Conservation (phyloP, 2,329 filamentous ascomycete species). For the Cyphellophora europaea region DNA sequence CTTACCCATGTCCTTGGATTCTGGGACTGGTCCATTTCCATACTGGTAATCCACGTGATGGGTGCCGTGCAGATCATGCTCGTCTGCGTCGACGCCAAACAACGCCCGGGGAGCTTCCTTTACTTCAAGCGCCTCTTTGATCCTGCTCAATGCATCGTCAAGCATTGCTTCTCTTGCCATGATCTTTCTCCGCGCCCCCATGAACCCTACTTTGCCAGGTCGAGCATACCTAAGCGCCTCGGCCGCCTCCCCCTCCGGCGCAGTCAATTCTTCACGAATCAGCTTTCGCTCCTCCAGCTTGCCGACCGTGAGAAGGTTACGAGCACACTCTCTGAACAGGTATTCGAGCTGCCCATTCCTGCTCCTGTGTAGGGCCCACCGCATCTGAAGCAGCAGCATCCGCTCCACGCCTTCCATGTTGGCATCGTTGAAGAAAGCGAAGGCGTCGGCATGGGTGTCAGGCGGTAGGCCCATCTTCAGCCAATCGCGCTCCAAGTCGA, state of each 20-base stretch:
- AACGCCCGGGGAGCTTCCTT: neutral
- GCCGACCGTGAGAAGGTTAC: neutral
- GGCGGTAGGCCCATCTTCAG: neutral
- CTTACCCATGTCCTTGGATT: neutral
- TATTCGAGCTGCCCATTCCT: neutral
- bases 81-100: too few species aligned
- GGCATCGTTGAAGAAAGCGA: neutral
- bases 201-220: neutral
- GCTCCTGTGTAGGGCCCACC: neutral
- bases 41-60: neutral
- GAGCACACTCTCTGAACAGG: conserved; percentile 1
- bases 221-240: too few species aligned
- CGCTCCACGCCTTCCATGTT: neutral
- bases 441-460: neutral
- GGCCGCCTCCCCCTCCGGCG: neutral
- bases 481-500: neutral
- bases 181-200: neutral
- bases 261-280: neutral
- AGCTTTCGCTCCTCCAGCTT: neutral
- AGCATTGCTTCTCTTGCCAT: neutral
- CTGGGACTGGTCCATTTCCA: neutral
- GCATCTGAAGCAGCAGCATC: neutral
- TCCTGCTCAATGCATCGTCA: neutral
- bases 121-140: neutral
- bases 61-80: neutral